Base-by-base conservation (phyloP, 495 filamentous ascomycete species). In the Hyaloscypha hepaticicola region DNA sequence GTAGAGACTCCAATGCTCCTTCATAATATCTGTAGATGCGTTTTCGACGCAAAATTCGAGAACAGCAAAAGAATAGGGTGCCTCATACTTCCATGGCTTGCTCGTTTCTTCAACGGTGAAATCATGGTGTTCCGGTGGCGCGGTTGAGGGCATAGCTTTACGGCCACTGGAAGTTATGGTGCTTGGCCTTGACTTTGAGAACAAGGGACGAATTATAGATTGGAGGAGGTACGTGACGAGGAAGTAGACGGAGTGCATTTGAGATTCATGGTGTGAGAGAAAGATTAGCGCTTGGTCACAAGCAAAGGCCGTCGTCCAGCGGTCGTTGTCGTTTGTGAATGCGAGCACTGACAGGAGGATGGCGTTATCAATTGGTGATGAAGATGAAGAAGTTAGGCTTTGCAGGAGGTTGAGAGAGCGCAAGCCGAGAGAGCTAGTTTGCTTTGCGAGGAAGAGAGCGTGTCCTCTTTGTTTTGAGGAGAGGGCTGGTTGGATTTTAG, bases 21-120 rank as follows among this genome's bases (percentile, higher is more conserved):
- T 53, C 0, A 77, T 55, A 1, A 63, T 50, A 4, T n/a, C 38
- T 51, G 66, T 66, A 51, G 82, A 76, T 24, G 84, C 71, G 33
- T 79, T 75, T 1, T 72, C 57, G 7, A 93, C 76, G 0, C 83
- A 78, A 91, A 91, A 96, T 16, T 77, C 74, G 38, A 96, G 77
- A 2, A 89, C 79, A 0, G 88, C 80, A 1, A 90, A 75, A 3
- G 86, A 80, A 61, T 87, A 86, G 16, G 83, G 75, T 59, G 85
- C 80, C 1, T 76, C 75, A 60, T 80, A 84, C 69, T 92, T 94
- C 92, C 92, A 96, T 3, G 90, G 89, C 73, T 89, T 91, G 0
- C 65, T 68, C 11, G 74, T 77, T 64, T 85, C 82, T 51, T 80
- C 67, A 7, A 80, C 65, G 31, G 79, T 83, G 29, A 74, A 66